phyloP scores from a whole-genome alignment of 2,329 filamentous ascomycete species.

The Geosmithia flava region DNA sequence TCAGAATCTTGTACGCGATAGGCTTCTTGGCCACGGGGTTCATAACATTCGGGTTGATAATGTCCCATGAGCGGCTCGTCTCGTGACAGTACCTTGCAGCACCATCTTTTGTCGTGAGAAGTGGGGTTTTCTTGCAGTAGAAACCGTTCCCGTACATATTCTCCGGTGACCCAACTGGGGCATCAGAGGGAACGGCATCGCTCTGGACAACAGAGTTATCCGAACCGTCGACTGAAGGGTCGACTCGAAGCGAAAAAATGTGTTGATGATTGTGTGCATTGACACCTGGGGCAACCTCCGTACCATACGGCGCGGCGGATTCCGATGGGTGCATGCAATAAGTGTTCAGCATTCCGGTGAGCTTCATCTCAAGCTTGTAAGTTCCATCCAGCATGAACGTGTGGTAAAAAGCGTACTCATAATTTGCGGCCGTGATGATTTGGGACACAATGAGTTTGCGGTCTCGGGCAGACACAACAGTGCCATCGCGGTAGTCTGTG shows the following conservation, averaged over 20 bases:
- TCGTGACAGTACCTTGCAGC: conserved; percentile 71
- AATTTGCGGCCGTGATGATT: conserved; percentile 91
- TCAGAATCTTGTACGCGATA: conserved; percentile 79
- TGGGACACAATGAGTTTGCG: conserved; percentile 81
- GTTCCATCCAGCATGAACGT: conserved; percentile 60
- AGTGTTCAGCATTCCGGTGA: conserved; percentile 88
- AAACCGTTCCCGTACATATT: conserved; percentile 90
- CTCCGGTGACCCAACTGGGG: conserved; percentile 64
- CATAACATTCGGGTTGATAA: conserved; percentile 68
- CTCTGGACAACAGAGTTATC: conserved; percentile 78
- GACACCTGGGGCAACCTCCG: conserved; percentile 72
- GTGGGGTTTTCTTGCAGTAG: conserved; percentile 72
- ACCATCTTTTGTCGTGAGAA: conserved; percentile 54
- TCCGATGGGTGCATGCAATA: conserved; percentile 72
- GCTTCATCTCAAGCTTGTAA: conserved; percentile 80
- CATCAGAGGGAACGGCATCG: conserved; percentile 60
- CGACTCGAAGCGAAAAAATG: conserved; percentile 80
- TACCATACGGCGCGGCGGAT: conserved; percentile 78
- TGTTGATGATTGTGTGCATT: conserved; percentile 97
- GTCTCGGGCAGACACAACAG: conserved; percentile 71
- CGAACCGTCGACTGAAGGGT: conserved; percentile 76
- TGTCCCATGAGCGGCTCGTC: conserved; percentile 80
- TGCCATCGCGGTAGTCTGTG: conserved; percentile 85
- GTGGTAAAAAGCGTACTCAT: conserved; percentile 59
- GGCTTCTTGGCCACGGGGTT: conserved; percentile 81